A percentile compares a stretch with the other conserved stretches of the same genome.
Conservation (phyloP, 139 green algal species). For the Picochlorum sp. region DNA sequence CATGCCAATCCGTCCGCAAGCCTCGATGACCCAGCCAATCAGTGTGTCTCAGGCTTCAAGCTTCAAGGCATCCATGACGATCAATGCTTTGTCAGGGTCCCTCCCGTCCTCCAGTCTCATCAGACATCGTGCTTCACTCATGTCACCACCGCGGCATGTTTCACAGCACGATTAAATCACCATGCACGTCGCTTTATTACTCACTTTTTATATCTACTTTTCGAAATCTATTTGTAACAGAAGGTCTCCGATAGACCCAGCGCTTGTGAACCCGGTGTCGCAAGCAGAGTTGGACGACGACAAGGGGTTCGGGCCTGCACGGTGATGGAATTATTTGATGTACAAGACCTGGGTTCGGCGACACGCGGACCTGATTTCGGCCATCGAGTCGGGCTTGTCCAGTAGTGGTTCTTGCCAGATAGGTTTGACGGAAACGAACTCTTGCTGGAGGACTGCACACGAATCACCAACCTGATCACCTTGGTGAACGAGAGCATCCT, state of each 20-base stretch:
- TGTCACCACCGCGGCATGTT: too few species aligned
- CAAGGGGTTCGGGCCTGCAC: background rate
- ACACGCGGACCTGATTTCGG: constrained; percentile 6
- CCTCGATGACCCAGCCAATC: background rate
- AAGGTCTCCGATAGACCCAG: too few species aligned
- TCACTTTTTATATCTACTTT: too few species aligned
- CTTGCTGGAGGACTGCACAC: constrained; percentile 32
- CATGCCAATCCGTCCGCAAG: background rate
- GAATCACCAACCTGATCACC: constrained; percentile 24
- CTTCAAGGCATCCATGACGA: constrained; percentile 24
- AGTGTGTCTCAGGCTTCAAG: constrained; percentile 1
- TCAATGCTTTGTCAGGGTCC: constrained; percentile 15
- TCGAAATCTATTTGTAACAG: too few species aligned
- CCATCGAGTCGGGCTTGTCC: constrained; percentile 22
- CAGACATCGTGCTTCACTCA: background rate
- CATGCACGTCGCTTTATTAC: too few species aligned
- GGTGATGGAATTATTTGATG: background rate
- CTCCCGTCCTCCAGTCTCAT: background rate
- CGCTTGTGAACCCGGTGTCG: too few species aligned
- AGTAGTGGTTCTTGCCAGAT: constrained; percentile 41
- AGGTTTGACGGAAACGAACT: constrained; percentile 39
- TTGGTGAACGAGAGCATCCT: constrained; percentile 35
- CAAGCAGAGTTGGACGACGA: background rate
- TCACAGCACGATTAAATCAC: too few species aligned
- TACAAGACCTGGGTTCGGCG: constrained; percentile 11